Base-by-base conservation (phyloP, 345 rosid species). In the Salix arbutifolia region DNA sequence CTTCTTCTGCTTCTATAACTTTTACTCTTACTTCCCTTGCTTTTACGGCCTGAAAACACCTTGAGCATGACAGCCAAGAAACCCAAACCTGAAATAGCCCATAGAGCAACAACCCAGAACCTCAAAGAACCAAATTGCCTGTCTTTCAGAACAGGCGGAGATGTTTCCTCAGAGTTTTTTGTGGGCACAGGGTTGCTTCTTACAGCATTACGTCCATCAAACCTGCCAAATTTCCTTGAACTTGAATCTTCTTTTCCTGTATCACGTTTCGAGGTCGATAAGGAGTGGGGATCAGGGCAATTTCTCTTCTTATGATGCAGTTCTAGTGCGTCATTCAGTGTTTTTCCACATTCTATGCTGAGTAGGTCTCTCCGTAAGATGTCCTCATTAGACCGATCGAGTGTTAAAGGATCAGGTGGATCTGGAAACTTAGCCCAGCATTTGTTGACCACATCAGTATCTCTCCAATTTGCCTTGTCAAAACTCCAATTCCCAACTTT, bases 381-480 rank as follows among this genome's bases (percentile, higher is more conserved):
- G 58, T 86, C 65, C 30, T 85, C 83, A 72, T 92, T 87, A 56
- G 91, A 81, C 42, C 50, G 85, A 73, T 89, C 83, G 8, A 96
- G 88, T 16, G 86, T 79, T 8, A 88, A 85, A 73, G 92, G 88
- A 70, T 78, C 85, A 3, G 99, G 99, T 18, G 97, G 97, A 77
- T 91, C 94, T 1, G 97, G 99, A 84, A 96, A 96, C 81, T 84
- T 90, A 74, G 90, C 89, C 97, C 98, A 90, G 81, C 99, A 96
- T 73, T 79, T 83, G 80, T 91, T 93, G 76, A 90, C 91, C 81
- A 93, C 33, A 66, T 92, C 98, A 1, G 74, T 78, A 69, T 90
- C 90, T 85, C 99, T 91, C 97, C 95, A 93, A 0, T 91, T 89
- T 18, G 99, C 99, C 86, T 93, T 96, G 73, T 96, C 98, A 69